phyloP scores from a whole-genome alignment of 768 basidiomycete genomes.

The Leccinellum albellum region DNA sequence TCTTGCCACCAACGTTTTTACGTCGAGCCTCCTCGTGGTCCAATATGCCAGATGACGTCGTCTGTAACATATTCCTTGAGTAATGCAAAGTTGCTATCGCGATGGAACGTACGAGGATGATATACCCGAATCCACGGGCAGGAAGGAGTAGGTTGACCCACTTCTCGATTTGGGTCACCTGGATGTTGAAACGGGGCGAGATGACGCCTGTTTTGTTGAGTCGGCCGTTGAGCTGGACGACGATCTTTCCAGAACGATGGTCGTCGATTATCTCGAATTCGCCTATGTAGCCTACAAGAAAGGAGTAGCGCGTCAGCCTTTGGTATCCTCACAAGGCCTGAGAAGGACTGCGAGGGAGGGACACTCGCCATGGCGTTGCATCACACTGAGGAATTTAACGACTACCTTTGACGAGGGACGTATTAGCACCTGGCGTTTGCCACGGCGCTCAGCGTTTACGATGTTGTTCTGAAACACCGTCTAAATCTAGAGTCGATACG shows the following conservation, averaged over 20 bases:
- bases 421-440: conserved; percentile 98
- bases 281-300: conserved; percentile 81
- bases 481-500: background rate
- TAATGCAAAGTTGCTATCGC: background rate
- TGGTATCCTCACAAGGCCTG: background rate
- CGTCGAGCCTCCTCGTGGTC: conserved; percentile 99
- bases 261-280: conserved; percentile 99
- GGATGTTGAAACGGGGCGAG: conserved; percentile 98
- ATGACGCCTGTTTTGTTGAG: conserved; percentile 99
- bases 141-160: conserved; percentile 98
- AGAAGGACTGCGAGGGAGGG: background rate
- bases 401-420: conserved; percentile 97
- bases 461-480: conserved; percentile 76
- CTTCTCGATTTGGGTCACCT: conserved; percentile 84
- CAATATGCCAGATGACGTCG: conserved; percentile 95
- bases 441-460: conserved; percentile 98
- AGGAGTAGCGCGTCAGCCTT: background rate
- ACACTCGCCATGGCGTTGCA: conserved; percentile 94
- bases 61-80: conserved; percentile 42
- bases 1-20: conserved; percentile 96
- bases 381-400: conserved; percentile 95
- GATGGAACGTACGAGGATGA: conserved; percentile 73
- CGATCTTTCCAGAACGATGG: conserved; percentile 97
- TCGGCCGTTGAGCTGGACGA: conserved; percentile 96
- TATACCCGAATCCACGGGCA: conserved; percentile 92